Evolutionary conservation across 805 yeast genomes (phyloP), one percentile per base, ranked within the genome.

Genomic region (Schwanniomyces polymorphus): DNA sequence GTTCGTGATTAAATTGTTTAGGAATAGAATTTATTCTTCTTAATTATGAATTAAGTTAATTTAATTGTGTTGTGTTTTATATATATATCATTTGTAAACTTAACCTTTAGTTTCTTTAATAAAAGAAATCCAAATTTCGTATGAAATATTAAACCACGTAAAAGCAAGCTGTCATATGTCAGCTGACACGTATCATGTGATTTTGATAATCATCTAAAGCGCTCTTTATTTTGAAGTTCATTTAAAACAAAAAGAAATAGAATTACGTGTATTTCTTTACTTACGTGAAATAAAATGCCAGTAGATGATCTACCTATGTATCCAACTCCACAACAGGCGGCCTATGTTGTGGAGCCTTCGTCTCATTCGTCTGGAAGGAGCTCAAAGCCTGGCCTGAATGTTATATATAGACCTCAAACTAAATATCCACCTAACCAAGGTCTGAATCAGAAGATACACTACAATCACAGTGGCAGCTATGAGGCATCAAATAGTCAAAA

Each of bases 271-370:
- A 31, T 37, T 12, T 23, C 18, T 21, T 23, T 37, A 5, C 12
- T n/a, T 5, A 12, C 18, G 12, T 21, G 27, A 37, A 11, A 5
- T 21, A 37, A 10, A 7, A 62, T 61, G 63, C 58, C 61, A 3
- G 56, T 57, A 39, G 64, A 74, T 61, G 78, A 74, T 31, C 60
- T 74, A 53, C 79, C 79, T 18, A 56, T 64, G 57, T 72, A 70
- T 54, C 79, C 78, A 5, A 74, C 79, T 23, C 79, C 78, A 2
- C 72, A 65, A 43, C 76, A 74, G 58, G 75, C 75, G 6, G 61
- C 74, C 3, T 64, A 68, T 48, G 60, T 58, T 14, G 60, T 59
- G 23, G 62, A 55, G 34, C 51, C 46, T 18, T 52, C 31, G 25
- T 50, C 46, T 7, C 46, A 45, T 4, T 27, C 26, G 16, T 25